phyloP scores from a whole-genome alignment of 192 early-diverging fungal species.

The Podochytrium sp. region DNA sequence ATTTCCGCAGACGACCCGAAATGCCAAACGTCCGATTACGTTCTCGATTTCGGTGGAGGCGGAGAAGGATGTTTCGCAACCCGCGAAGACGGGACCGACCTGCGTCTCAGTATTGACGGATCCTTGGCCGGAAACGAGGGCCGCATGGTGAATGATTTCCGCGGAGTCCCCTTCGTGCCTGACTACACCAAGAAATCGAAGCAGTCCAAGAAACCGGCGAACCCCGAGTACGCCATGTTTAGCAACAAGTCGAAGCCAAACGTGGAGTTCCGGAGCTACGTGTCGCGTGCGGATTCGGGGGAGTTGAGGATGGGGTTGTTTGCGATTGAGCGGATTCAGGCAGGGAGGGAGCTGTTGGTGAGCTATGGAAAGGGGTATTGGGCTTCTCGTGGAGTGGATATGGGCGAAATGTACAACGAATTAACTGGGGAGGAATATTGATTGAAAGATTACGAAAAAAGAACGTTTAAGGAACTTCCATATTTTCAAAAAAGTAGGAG shows the following conservation, averaged over 20 bases:
- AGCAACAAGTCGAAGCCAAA: slow-evolving; percentile 39
- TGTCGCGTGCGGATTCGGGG: neutral
- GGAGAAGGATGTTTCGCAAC: neutral
- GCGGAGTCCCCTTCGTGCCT: slow-evolving; percentile 32
- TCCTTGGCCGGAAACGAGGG: slow-evolving; percentile 47
- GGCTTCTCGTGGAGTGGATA: slow-evolving; percentile 25
- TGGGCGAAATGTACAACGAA: slow-evolving; percentile 23
- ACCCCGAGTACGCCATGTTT: slow-evolving; percentile 13
- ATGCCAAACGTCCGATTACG: slow-evolving; percentile 16
- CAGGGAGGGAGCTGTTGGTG: slow-evolving; percentile 49
- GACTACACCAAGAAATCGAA: neutral
- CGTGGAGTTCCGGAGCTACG: slow-evolving; percentile 43
- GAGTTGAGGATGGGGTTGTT: slow-evolving; percentile 47
- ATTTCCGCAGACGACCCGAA: slow-evolving; percentile 4
- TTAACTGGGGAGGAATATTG: no score
- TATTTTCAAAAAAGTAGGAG: no score
- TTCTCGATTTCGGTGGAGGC: slow-evolving; percentile 24
- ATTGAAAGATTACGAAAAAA: no score
- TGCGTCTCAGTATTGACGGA: slow-evolving; percentile 41
- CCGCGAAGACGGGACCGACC: slow-evolving; percentile 52
- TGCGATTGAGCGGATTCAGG: slow-evolving; percentile 21
- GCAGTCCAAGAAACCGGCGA: neutral
- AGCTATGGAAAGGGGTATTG: slow-evolving; percentile 55
- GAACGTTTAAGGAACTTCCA: no score
- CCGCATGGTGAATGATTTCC: slow-evolving; percentile 54